Base-by-base conservation (phyloP, 2,329 filamentous ascomycete genomes). In the Pseudocercospora crystallina region DNA sequence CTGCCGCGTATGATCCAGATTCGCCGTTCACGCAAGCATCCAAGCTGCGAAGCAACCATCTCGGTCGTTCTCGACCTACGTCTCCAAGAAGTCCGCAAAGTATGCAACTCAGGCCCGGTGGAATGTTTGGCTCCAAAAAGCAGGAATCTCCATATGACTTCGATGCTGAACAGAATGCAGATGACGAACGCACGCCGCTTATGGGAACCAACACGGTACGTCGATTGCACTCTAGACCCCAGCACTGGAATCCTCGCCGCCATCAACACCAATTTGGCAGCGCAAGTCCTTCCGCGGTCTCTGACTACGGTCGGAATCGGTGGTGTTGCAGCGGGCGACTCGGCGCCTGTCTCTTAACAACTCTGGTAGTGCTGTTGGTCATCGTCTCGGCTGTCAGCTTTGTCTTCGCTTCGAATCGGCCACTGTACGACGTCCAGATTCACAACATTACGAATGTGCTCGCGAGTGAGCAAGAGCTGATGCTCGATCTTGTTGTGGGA, bases 401-500 rank as follows among this genome's bases (percentile, higher is more conserved):
- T 69, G 84, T 96, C 71, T 87, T 96, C 71, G 89, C 90, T 39
- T 92, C 91, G 14, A 95, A 91, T 29, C 90, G 95, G 65, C 89
- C 91, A 5, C 80, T 99, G 41, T 81, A 83, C 20, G 83, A 88
- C 57, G 87, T 97, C 51, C 78, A 86, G 57, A 82, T 97, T 38
- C 76, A 86, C 48, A 85, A 86, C 57, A 90, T 99, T 59, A 83
- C 87, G 62, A 95, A 96, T 60, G 90, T 99, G 17, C 80, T 97
- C 42, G 91, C 91, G 2, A 96, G 89, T 62, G 89, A 96, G 69
- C 89, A 96, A 69, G 91, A 97, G 68, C 80, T 99, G 36, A 96
- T 99, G 83, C 81, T 97, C 63, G 92, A 99, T 69, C 74, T 99
- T 42, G 83, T 89, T 14, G 89, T 99, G 53, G 83, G 83, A 60